Evolutionary conservation across 2,329 filamentous ascomycete species (phyloP), one percentile per base, ranked within the genome.

Genomic region (Pseudogymnoascus sp.): DNA sequence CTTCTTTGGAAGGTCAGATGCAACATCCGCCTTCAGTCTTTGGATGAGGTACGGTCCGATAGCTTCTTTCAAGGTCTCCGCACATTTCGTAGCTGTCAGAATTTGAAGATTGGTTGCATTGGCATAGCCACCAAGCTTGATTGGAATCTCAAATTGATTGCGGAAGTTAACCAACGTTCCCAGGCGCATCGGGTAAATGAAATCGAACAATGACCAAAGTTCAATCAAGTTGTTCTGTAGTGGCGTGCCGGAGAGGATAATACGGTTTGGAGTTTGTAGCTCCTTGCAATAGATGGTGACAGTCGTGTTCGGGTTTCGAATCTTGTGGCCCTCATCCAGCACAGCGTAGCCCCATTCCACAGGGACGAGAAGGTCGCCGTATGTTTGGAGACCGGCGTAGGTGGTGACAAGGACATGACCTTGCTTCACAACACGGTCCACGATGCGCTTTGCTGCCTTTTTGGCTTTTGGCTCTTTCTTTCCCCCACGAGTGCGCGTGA

Each of bases 201-300:
- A 99, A 73, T 99, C 96, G 71, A 99, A 97, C 0, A 99, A 78
- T 0, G 93, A 97, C 93, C 95, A 99, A 0, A 99, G 79, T 73
- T 99, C 96, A 0, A 89, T 88, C 25, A 99, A 77, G 66, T 97
- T 97, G 74, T 99, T 99, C 74, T 99, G 96, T 81, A 99, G 96
- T 0, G 96, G 96, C 0, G 95, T 99, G 4, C 95, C 95, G 0
- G 96, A 97, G 1, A 99, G 80, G 64, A 99, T 97, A 66, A 97
- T 83, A 21, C 96, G 86, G 69, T 97, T 95, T 0, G 90, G 84
- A 0, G 95, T 99, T 35, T 89, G 88, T 9, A 99, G 78, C 74
- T 97, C 91, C 73, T 99, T 99, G 81, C 92, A 96, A 67, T 92
- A 90, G 61, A 97, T 90, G 0, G 96, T 97, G 66, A 99, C 95